Evolutionary conservation across 1,284 basidiomycete genomes (phyloP).

Genomic region (Naganishia albida): DNA sequence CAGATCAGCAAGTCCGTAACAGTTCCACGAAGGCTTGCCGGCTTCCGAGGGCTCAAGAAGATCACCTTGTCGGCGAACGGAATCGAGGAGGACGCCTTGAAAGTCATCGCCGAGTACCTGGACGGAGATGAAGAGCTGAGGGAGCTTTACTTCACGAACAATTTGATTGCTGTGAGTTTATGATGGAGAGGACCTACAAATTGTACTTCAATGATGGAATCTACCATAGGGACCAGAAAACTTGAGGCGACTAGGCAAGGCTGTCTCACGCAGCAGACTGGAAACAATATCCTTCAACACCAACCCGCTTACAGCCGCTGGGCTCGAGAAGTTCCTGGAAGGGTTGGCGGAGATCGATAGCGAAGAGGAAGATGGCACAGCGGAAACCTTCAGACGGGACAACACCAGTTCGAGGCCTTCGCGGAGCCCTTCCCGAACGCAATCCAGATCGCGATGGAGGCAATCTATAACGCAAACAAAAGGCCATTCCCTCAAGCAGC

Average conservation of each 20-base stretch:
- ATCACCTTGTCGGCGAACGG: conserved; percentile 24
- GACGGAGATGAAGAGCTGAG: conserved; percentile 11
- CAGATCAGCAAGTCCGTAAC: conserved; percentile 3
- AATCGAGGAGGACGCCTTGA: conserved; percentile 13
- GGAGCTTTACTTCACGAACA: conserved; percentile 27
- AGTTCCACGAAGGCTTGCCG: conserved; percentile 9
- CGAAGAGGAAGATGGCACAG: background rate
- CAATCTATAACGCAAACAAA: conserved; percentile 9
- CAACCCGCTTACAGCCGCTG: conserved; percentile 13
- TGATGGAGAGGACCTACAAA: too few relatives aligned
- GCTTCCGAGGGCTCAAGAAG: conserved; percentile 11
- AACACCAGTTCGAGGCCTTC: background rate
- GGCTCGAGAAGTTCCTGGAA: conserved; percentile 12
- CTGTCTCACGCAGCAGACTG: conserved; percentile 5
- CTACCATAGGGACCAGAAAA: conserved; percentile 22
- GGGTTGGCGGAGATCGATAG: conserved; percentile 9
- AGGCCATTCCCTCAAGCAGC: conserved; percentile 20
- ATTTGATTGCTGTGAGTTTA: conserved; percentile 22
- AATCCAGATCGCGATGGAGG: conserved; percentile 17
- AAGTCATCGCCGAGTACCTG: conserved; percentile 15
- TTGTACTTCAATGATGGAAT: too few relatives aligned
- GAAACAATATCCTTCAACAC: conserved; percentile 24
- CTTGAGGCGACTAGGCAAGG: conserved; percentile 7
- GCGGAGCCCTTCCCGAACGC: background rate
- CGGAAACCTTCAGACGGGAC: background rate